Base-by-base conservation (phyloP, 192 early-diverging fungal species). In the Haplosporangium gracile region DNA sequence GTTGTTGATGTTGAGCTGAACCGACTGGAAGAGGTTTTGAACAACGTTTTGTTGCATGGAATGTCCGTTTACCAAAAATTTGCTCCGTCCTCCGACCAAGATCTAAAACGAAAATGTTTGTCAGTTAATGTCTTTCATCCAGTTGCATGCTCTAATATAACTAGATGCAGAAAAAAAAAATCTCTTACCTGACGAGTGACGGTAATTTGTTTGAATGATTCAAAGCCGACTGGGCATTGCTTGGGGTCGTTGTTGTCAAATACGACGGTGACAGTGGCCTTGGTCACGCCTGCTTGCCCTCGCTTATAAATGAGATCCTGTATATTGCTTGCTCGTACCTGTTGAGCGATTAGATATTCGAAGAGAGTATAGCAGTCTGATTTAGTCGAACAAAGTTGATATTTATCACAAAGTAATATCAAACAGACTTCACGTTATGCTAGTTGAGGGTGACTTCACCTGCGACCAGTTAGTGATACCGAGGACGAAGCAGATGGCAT, bases 1-100 rank as follows among this genome's bases (percentile, higher is more conserved):
- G 82, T 99, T 98, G 91, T 99, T 98, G 89, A 99, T 96, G 88
- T 98, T 99, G 40, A 99, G 95, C 85, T 97, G 96, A 7, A 99
- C 98, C 20, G 98, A 99, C 79, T 99, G 98, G 68, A 99, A 97
- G 74, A 99, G 88, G 79, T 94, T 97, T 71, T 94, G 93, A 2
- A 99, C 97, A 24, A 94, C 94, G 76, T 98, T 95, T 79, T 98
- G 96, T 68, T 96, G 96, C 51, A 96, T 94, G 70, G 93, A 94
- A 80, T 96, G 95, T 38, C 97, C 97, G 90, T 99, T 99, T 78
- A 99, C 94, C 81, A 99, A 91, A 84, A 98, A 99, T 88, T 99
- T 99, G 93, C 97, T 99, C 72, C 95, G 94, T 24, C 97, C 97
- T 68, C 97, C 96, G 60, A 98, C 94, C 79, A 97, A 82, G 42